A percentile compares a stretch with the other conserved stretches of the same genome.
Evolutionary conservation across 805 yeast genomes (phyloP).

Genomic region (Metschnikowia cerradonensis): DNA sequence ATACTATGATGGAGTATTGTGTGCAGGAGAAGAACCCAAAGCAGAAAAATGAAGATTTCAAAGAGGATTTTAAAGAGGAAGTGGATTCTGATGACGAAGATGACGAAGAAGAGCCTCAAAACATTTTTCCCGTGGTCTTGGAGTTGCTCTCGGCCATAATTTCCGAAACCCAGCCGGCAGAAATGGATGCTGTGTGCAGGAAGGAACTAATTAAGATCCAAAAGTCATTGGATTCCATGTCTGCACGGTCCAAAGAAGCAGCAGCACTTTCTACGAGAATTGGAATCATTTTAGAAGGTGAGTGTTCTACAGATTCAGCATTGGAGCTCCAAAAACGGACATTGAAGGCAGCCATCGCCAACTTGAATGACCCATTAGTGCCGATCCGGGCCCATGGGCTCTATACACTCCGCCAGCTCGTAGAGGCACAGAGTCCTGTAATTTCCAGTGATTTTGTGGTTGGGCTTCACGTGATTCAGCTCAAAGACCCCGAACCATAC

Average conservation of each 20-base stretch:
- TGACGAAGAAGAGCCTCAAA: slow-evolving; percentile 19
- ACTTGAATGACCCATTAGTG: slow-evolving; percentile 70
- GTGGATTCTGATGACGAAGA: slow-evolving; percentile 23
- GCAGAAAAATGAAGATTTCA: slow-evolving; percentile 15
- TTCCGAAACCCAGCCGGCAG: slow-evolving; percentile 24
- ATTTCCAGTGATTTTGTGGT: slow-evolving; percentile 52
- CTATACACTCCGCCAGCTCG: slow-evolving; percentile 54
- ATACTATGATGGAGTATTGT: slow-evolving; percentile 17
- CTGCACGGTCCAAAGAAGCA: slow-evolving; percentile 8
- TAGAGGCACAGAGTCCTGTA: slow-evolving; percentile 46
- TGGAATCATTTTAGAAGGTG: slow-evolving; percentile 25
- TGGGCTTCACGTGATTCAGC: slow-evolving; percentile 56
- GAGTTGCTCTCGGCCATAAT: slow-evolving; percentile 37
- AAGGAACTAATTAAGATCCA: slow-evolving; percentile 27
- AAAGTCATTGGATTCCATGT: slow-evolving; percentile 10
- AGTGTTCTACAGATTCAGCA: slow-evolving; percentile 16
- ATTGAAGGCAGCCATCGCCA: slow-evolving; percentile 58
- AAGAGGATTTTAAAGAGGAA: background rate
- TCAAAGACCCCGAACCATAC: slow-evolving; percentile 80
- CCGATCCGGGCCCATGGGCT: slow-evolving; percentile 89
- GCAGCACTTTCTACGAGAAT: slow-evolving; percentile 30
- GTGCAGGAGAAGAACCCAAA: background rate
- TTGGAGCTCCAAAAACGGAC: slow-evolving; percentile 34
- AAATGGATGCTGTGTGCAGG: slow-evolving; percentile 27
- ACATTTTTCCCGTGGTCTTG: slow-evolving; percentile 27